Percentiles rank a stretch among this genome's conserved stretches.
phyloP scores from a whole-genome alignment of 257 asterid genomes.

The Solanum etuberosum region DNA sequence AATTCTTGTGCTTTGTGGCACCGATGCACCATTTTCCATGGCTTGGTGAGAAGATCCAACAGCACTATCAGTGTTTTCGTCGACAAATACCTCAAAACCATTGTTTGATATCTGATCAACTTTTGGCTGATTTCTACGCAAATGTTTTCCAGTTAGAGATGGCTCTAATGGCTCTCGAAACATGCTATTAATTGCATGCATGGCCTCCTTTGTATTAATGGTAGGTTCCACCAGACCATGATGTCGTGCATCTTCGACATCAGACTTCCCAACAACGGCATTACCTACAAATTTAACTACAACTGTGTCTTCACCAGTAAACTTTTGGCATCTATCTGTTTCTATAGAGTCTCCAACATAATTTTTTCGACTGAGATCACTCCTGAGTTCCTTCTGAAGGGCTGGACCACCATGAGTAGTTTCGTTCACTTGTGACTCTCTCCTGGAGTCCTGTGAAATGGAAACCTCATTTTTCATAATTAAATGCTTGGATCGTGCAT shows the following conservation, averaged over 20 bases:
- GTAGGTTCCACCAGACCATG: slow-evolving; percentile 93
- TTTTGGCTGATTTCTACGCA: slow-evolving; percentile 20
- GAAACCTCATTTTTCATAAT: slow-evolving; percentile 15
- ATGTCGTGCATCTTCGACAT: slow-evolving; percentile 74
- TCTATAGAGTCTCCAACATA: slow-evolving; percentile 10
- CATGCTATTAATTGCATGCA: slow-evolving; percentile 77
- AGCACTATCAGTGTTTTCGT: slow-evolving; percentile 29
- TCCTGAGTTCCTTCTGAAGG: slow-evolving; percentile 1
- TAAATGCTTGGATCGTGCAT: slow-evolving; percentile 2
- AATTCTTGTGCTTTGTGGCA: slow-evolving; percentile 2
- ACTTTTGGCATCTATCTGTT: slow-evolving; percentile 14
- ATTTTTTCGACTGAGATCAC: slow-evolving; percentile 5
- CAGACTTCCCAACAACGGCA: slow-evolving; percentile 64
- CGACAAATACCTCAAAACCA: slow-evolving; percentile 31
- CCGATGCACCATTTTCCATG: slow-evolving; percentile 10
- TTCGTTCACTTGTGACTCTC: slow-evolving; percentile 12
- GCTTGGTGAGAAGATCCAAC: slow-evolving; percentile 15
- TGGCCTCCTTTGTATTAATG: slow-evolving; percentile 74
- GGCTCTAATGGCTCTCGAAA: slow-evolving; percentile 71
- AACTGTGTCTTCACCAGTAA: slow-evolving; percentile 34
- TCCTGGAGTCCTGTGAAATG: slow-evolving; percentile 11
- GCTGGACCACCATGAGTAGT: slow-evolving; percentile 8
- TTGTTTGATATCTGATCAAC: slow-evolving; percentile 16
- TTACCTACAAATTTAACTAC: slow-evolving; percentile 58
- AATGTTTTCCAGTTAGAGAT: slow-evolving; percentile 31